phyloP scores from a whole-genome alignment of 2,329 filamentous ascomycete genomes.

The Rutstroemia sp. region DNA sequence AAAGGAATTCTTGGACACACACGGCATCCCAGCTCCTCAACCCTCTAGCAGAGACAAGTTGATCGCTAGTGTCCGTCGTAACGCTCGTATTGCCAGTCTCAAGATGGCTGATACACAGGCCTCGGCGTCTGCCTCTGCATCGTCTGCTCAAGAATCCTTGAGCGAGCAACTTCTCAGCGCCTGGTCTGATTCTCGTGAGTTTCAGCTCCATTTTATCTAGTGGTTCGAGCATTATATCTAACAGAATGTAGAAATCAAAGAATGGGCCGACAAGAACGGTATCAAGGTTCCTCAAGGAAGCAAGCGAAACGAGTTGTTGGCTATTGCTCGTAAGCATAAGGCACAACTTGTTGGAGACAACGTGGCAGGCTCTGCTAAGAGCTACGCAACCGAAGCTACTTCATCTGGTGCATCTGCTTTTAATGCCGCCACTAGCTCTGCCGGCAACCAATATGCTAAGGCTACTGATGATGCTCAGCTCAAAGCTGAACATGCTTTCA shows the following conservation, averaged over 20 bases:
- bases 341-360: constrained; percentile 64
- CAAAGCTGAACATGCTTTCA: constrained; percentile 59
- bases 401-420: constrained; percentile 52
- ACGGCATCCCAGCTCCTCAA: constrained; percentile 81
- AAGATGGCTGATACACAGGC: constrained; percentile 55
- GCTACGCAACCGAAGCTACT: constrained; percentile 64
- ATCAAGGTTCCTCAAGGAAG: constrained; percentile 89
- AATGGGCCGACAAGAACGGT: constrained; percentile 85
- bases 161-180: constrained; percentile 80
- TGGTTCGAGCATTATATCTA: neutral
- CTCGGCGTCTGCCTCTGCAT: constrained; percentile 56
- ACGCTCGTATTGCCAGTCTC: constrained; percentile 72
- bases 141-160: constrained; percentile 64
- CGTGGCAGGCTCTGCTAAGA: constrained; percentile 47
- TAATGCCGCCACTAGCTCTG: constrained; percentile 67
- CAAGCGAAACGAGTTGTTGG: constrained; percentile 77
- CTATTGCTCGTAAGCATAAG: constrained; percentile 82
- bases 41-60: constrained; percentile 78
- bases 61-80: constrained; percentile 82
- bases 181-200: constrained; percentile 67
- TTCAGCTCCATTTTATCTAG: neutral
- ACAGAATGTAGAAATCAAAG: constrained; percentile 60
- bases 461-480: constrained; percentile 63
- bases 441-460: constrained; percentile 67
- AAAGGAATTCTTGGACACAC: constrained; percentile 87